These are phyloP conservation scores for Colletotrichum gigasporum DNA, from an alignment of 2,329 filamentous ascomycete species.

Conservation along the genomic window DNA sequence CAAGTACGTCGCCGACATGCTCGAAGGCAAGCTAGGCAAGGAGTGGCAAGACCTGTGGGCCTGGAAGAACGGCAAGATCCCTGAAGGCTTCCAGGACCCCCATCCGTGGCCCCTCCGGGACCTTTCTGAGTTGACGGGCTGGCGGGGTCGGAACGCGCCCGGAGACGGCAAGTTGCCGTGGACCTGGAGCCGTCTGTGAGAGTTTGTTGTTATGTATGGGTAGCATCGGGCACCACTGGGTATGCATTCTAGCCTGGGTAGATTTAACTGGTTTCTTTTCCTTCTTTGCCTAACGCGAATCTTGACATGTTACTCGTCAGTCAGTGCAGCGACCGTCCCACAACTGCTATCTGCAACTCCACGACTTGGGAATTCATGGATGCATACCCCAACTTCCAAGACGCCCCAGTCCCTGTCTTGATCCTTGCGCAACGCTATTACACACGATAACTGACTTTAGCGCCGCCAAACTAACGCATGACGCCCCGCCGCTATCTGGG, in stretches of 20 bases:
- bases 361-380: neutral
- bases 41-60: constrained; percentile 52
- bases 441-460: neutral
- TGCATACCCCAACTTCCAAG: neutral
- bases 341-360: neutral
- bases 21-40: constrained; percentile 52
- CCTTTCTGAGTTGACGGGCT: constrained; percentile 33
- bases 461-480: neutral
- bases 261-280: no score
- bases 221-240: no score
- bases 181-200: constrained; percentile 35
- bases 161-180: constrained; percentile 33
- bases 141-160: constrained; percentile 32
- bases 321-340: neutral
- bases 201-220: no score
- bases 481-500: neutral
- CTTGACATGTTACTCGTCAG: neutral
- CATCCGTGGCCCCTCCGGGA: constrained; percentile 34
- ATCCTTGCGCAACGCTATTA: neutral
- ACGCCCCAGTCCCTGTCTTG: constrained; percentile 2
- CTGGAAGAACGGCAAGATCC: constrained; percentile 34
- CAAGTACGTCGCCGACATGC: constrained; percentile 56
- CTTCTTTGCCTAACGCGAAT: no score
- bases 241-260: no score
- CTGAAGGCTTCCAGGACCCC: constrained; percentile 33